These are phyloP conservation scores for Ascomycota sp. DNA, from an alignment of 2,329 filamentous ascomycete species.

Conservation along the genomic window DNA sequence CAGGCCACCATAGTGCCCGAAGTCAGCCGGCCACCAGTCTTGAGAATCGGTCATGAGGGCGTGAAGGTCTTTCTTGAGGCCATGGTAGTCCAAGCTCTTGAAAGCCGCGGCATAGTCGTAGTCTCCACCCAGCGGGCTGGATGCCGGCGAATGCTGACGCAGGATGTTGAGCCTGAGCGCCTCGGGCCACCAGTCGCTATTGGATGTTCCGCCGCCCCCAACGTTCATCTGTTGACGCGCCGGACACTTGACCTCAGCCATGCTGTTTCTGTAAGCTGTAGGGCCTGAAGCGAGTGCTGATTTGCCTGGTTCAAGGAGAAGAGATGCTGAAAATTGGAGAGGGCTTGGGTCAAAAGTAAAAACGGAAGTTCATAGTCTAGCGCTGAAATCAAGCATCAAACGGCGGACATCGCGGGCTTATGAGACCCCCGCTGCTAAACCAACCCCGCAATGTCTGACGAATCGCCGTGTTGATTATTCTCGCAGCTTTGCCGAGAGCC, in stretches of 20 bases:
- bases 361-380: not conserved
- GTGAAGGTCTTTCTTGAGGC: constrained; percentile 57
- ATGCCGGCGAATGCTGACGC: constrained; percentile 41
- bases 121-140: constrained; percentile 40
- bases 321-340: not conserved
- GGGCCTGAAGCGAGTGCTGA: no score
- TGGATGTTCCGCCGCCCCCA: constrained; percentile 42
- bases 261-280: constrained; percentile 1
- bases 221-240: constrained; percentile 13
- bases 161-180: constrained; percentile 46
- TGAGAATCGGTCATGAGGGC: constrained; percentile 56
- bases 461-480: not conserved
- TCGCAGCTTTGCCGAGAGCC: not conserved
- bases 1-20: constrained; percentile 59
- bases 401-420: not conserved
- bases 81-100: constrained; percentile 31
- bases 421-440: not conserved
- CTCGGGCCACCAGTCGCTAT: constrained; percentile 54
- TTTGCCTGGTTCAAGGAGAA: no score
- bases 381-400: no score
- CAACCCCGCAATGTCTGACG: constrained; percentile 1
- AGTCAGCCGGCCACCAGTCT: constrained; percentile 65
- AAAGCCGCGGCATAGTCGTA: constrained; percentile 56
- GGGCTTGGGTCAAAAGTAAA: not conserved
- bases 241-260: constrained; percentile 13